Conservation (phyloP, 352 stramenopile genomes). For the Phytophthora foliorum region DNA sequence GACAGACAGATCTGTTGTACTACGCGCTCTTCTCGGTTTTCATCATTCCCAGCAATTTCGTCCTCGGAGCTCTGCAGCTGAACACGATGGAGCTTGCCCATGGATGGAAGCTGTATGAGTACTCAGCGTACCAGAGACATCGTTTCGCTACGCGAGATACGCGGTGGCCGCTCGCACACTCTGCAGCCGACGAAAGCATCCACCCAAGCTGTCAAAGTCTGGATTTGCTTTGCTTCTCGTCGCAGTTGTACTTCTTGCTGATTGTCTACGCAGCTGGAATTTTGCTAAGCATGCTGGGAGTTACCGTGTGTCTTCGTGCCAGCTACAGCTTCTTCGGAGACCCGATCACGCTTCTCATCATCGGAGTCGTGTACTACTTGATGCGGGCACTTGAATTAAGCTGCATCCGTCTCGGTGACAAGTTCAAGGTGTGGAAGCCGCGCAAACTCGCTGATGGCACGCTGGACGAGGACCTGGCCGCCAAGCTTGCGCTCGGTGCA, state of each 20-base stretch:
- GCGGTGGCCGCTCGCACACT: slow-evolving; percentile 92
- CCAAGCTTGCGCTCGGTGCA: slow-evolving; percentile 95
- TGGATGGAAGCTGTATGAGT: slow-evolving; percentile 98
- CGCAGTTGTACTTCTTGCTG: slow-evolving; percentile 93
- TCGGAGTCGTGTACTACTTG: slow-evolving; percentile 83
- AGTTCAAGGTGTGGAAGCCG: slow-evolving; percentile 93
- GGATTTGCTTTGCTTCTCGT: slow-evolving; percentile 97
- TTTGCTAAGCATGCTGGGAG: slow-evolving; percentile 92
- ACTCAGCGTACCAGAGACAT: slow-evolving; percentile 97
- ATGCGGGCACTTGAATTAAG: slow-evolving; percentile 70
- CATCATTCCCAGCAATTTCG: slow-evolving; percentile 95
- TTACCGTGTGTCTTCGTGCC: slow-evolving; percentile 95
- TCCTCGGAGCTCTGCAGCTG: slow-evolving; percentile 96
- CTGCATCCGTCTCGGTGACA: slow-evolving; percentile 80
- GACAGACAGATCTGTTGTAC: slow-evolving; percentile 95
- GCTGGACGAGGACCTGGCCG: slow-evolving; percentile 96
- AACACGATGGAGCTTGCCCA: slow-evolving; percentile 97
- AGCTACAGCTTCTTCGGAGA: slow-evolving; percentile 96
- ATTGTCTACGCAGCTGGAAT: slow-evolving; percentile 89
- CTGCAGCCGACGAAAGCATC: slow-evolving; percentile 92
- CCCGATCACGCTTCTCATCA: slow-evolving; percentile 90
- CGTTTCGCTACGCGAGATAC: slow-evolving; percentile 95
- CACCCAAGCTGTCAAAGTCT: slow-evolving; percentile 93
- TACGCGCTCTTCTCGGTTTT: slow-evolving; percentile 96
- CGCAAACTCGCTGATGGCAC: slow-evolving; percentile 91